Percentiles rank a stretch among this genome's conserved stretches.
phyloP scores from a whole-genome alignment of 331 rosid species.

The Rhamnella rubrinervis region DNA sequence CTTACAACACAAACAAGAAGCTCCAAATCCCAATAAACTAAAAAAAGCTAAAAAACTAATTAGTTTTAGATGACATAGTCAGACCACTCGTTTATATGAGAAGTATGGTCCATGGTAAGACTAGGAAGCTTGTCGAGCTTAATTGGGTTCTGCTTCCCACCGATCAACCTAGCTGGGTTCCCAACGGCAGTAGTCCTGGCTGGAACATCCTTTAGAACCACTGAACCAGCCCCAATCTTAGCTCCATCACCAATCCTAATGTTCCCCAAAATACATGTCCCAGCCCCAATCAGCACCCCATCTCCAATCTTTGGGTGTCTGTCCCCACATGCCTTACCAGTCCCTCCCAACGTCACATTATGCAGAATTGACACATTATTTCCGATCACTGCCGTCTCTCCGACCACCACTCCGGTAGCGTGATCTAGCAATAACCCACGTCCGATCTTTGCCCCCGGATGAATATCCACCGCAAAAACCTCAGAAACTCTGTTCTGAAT shows the following conservation, averaged over 20 bases:
- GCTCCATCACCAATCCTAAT: constrained; percentile 73
- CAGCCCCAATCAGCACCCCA: constrained; percentile 89
- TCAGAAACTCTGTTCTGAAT: constrained; percentile 80
- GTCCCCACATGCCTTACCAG: constrained; percentile 75
- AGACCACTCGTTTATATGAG: constrained; percentile 65
- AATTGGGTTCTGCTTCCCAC: constrained; percentile 74
- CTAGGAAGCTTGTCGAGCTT: constrained; percentile 73
- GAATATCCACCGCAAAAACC: constrained; percentile 72
- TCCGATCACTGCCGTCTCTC: constrained; percentile 89
- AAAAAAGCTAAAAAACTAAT: neutral
- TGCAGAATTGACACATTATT: constrained; percentile 81
- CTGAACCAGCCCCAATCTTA: constrained; percentile 84
- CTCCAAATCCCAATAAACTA: neutral
- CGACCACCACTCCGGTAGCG: constrained; percentile 81
- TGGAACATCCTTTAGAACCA: constrained; percentile 71
- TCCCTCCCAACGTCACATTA: constrained; percentile 69
- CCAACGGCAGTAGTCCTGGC: constrained; percentile 72
- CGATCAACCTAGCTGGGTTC: constrained; percentile 77
- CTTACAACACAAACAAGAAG: constrained; percentile 38
- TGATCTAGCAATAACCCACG: constrained; percentile 79
- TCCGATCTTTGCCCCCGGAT: constrained; percentile 88
- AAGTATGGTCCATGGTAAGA: constrained; percentile 77
- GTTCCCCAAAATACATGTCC: constrained; percentile 77
- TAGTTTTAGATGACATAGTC: constrained; percentile 65
- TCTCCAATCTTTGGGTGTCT: constrained; percentile 91